Percentiles rank a stretch among this genome's conserved stretches.
phyloP scores from a whole-genome alignment of 2,329 filamentous ascomycete genomes.

The Aspergillus terreus region DNA sequence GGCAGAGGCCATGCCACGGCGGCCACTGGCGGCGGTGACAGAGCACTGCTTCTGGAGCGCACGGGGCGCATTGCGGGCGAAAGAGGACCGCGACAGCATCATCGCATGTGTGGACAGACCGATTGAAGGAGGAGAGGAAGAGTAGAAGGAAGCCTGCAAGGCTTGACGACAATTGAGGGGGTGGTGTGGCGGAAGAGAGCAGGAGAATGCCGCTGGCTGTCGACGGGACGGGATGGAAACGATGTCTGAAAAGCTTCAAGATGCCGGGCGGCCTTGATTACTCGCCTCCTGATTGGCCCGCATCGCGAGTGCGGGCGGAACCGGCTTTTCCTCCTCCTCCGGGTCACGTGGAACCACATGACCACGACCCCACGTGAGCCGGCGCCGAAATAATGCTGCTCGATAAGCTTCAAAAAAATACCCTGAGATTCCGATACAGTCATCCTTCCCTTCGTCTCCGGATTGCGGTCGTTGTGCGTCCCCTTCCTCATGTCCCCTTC shows the following conservation, averaged over 20 bases:
- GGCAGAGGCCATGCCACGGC: slow-evolving; percentile 61
- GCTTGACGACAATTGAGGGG: slow-evolving; percentile 34
- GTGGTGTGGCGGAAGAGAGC: slow-evolving; percentile 23
- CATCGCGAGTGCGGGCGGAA: slow-evolving; percentile 38
- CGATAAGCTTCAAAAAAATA: slow-evolving; percentile 2
- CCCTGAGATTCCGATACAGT: too few species aligned
- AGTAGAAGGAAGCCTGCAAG: slow-evolving; percentile 32
- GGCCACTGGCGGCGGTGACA: slow-evolving; percentile 49
- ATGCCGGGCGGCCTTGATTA: slow-evolving; percentile 37
- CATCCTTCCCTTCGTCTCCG: too few species aligned
- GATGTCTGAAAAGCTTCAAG: slow-evolving; percentile 42
- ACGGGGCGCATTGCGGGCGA: slow-evolving; percentile 62
- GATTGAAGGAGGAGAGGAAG: slow-evolving; percentile 40
- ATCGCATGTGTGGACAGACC: slow-evolving; percentile 52
- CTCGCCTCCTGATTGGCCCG: slow-evolving; percentile 35
- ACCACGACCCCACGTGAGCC: slow-evolving; percentile 15
- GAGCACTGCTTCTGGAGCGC: slow-evolving; percentile 58
- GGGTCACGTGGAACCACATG: slow-evolving; percentile 22
- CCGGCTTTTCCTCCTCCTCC: slow-evolving; percentile 25
- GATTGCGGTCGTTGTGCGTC: background rate
- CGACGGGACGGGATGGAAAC: slow-evolving; percentile 22
- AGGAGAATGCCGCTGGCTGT: slow-evolving; percentile 26
- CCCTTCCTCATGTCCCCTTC: slow-evolving; percentile 26
- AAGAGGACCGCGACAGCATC: slow-evolving; percentile 66
- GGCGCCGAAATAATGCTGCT: background rate